A percentile compares a stretch with the other conserved stretches of the same genome.
Evolutionary conservation across 768 basidiomycete species (phyloP).

Genomic region (Tricholoma terreum): DNA sequence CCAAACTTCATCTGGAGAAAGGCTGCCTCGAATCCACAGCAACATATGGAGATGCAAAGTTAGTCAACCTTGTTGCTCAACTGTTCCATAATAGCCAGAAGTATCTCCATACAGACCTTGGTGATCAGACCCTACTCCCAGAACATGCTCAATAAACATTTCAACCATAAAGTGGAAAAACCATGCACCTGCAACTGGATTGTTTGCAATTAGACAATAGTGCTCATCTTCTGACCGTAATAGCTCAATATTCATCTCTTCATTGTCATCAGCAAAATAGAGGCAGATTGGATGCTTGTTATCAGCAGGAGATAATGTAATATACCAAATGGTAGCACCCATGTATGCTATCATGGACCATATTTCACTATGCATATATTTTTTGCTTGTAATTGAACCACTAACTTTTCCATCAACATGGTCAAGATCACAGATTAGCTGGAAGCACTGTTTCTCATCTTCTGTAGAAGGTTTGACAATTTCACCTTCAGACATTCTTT

Average conservation of each 20-base stretch:
- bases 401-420: slow-evolving; percentile 15
- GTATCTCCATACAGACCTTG: too few relatives aligned
- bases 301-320: too few relatives aligned
- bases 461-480: slow-evolving; percentile 24
- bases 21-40: slow-evolving; percentile 28
- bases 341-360: slow-evolving; percentile 16
- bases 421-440: slow-evolving; percentile 11
- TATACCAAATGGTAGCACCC: slow-evolving; percentile 33
- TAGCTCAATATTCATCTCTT: neutral
- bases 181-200: too few relatives aligned
- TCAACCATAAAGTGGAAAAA: neutral
- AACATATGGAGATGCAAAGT: slow-evolving; percentile 36
- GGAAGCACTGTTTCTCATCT: slow-evolving; percentile 22
- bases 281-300: too few relatives aligned
- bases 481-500: slow-evolving; percentile 22
- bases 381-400: too few relatives aligned
- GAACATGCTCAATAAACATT: too few relatives aligned
- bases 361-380: slow-evolving; percentile 20
- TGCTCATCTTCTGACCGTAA: neutral
- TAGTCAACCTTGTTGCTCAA: slow-evolving; percentile 35
- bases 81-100: slow-evolving; percentile 2
- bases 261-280: neutral
- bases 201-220: neutral
- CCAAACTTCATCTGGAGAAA: slow-evolving; percentile 29
- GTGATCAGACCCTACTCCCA: too few relatives aligned